Evolutionary conservation across 176 grass and related monocot genomes (phyloP).

Genomic region (Eragrostis curvula): DNA sequence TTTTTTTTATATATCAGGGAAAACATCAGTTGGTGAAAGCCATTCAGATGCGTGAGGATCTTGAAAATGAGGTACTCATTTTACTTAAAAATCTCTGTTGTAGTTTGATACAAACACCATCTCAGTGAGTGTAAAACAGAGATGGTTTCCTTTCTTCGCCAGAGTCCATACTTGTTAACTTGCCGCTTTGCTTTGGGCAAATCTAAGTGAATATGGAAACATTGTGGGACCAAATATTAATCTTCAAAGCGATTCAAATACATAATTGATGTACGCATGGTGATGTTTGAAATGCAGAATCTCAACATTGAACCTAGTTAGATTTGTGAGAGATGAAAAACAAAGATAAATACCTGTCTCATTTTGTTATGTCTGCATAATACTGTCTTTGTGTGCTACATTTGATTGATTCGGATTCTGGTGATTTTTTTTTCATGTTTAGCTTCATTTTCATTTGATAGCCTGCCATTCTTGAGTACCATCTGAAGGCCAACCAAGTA

Average conservation of each 20-base stretch:
- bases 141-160: conserved; percentile 8
- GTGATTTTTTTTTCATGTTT: background rate
- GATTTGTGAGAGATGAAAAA: background rate
- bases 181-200: background rate
- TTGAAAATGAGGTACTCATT: conserved; percentile 71
- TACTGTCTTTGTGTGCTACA: background rate
- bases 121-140: background rate
- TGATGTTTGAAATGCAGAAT: background rate
- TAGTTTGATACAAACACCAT: conserved; percentile 15
- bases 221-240: background rate
- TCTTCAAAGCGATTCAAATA: background rate
- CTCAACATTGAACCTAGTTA: background rate
- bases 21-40: conserved; percentile 71
- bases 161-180: conserved; percentile 19
- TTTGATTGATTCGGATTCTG: background rate
- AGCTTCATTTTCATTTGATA: background rate
- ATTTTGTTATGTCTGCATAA: background rate
- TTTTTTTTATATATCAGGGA: conserved; percentile 40
- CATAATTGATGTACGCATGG: background rate
- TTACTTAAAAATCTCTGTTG: background rate
- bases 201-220: background rate
- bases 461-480: background rate
- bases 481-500: background rate
- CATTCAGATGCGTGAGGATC: conserved; percentile 62
- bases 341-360: background rate